Evolutionary conservation across 106 monocot species (phyloP), one percentile per base, ranked within the genome.

Genomic region (Allium fistulosum): DNA sequence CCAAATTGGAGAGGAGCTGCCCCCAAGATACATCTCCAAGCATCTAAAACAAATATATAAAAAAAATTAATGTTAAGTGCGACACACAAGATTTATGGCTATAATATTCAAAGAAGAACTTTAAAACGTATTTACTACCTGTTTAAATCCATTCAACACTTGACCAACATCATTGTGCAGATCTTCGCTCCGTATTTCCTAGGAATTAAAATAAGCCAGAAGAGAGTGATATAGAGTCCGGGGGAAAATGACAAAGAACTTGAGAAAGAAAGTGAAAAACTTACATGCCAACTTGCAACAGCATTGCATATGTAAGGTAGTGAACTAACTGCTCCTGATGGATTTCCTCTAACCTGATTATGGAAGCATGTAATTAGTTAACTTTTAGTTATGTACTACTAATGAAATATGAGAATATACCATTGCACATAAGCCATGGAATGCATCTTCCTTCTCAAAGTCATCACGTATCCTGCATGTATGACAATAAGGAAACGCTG

Each of bases 381-480:
- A 2, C 37, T 37, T 37, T 37, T 37, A 5, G 5, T 37, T 37
- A 37, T 2, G 37, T 4, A 37, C 37, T 37, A 37, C 5, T 37
- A 37, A 37, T 37, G 37, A 37, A 37, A 4, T 37, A 37, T 37
- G 37, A 37, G 37, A 37, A 49, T 16, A 11, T 77, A 99, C 99
- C 84, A 99, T 83, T 69, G 90, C 92, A 81, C 99, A 93, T 26
- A 99, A 83, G 53, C 99, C 99, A 26, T 83, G 80, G 61, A 99
- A 99, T 65, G 99, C 92, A 77, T 99, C 92, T 69, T 99, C 99
- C 69, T 99, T 99, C 66, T 99, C 99, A 72, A 81, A 78, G 77
- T 99, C 99, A 81, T 99, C 99, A 52, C 99, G 68, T 72, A 99
- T 93, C 89, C 99, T 99, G 87, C 27, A 81, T 28, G 79, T 37